Base-by-base conservation (phyloP, 2,329 filamentous ascomycete genomes). In the Aureobasidium uvarum region DNA sequence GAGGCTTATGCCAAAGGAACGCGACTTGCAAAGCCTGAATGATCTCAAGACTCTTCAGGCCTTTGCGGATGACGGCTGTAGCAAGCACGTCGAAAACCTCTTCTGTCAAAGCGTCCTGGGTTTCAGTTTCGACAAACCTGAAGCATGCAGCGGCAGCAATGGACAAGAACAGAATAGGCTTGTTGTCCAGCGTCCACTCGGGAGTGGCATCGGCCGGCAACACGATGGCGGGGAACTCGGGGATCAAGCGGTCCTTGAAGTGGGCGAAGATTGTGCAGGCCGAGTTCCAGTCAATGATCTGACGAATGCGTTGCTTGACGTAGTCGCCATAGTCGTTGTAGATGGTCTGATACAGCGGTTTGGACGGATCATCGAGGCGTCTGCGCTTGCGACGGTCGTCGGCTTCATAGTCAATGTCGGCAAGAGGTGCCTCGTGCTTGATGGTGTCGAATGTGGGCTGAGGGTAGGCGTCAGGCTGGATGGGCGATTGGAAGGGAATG, bases 1-100 rank as follows among this genome's bases (percentile, higher is more conserved):
- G 92, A 18, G 91, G 91, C 74, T 87, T 87, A 75, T 96, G 96
- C 90, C 92, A 96, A 23, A 92, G 84, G n/a, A 88, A 86, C 7
- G 86, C 82, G 3, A 96, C 80, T 66, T 91, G 84, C 46, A 96
- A 79, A 1, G 90, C 85, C 77, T 96, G 92, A 10, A 96, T 86
- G 7, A 96, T 80, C 75, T 96, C 92, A 20, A 96, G 77, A 41
- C 85, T 91, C 80, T 96, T 96, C 71, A 92, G 87, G 14, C 90
- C 91, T 7, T 85, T 84, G 36, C 92, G 80, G 70, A 95, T 84
- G 46, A 94, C 83, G 69, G 86, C 86, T 51, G 95, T 88, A 2
- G 90, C 90, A 64, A 95, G 84, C 13, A 86, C 80, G 67, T 87
- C 85, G 79, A 92, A 89, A 64, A 92, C 78, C 71, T 95, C 87